Evolutionary conservation across 1,139 yeast species (phyloP).

Genomic region (Pichia sp.): DNA sequence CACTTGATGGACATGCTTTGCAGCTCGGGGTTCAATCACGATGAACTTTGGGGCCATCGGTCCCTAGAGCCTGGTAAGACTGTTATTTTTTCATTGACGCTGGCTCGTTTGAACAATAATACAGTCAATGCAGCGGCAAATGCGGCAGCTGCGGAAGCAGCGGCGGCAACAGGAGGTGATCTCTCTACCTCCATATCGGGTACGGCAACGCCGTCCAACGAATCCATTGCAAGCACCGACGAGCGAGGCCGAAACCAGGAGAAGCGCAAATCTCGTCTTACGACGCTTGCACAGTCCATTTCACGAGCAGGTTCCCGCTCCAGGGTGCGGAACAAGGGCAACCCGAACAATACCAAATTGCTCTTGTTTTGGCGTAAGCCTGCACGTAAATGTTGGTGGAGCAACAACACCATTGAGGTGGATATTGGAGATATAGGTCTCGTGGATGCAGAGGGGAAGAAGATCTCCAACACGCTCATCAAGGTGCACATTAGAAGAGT

Average conservation of each 20-base stretch:
- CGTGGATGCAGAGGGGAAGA: constrained; percentile 18
- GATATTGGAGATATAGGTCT: constrained; percentile 32
- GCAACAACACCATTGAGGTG: constrained; percentile 53
- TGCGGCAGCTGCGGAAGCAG: constrained; percentile 21
- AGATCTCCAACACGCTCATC: constrained; percentile 25
- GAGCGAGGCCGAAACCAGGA: constrained; percentile 13
- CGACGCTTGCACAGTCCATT: constrained; percentile 37
- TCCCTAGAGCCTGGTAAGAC: constrained; percentile 81
- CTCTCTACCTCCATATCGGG: constrained; percentile 35
- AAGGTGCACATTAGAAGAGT: constrained; percentile 72
- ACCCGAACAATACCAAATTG: constrained; percentile 59
- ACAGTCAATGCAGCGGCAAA: constrained; percentile 15
- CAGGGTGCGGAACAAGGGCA: constrained; percentile 29
- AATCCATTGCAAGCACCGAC: constrained; percentile 9
- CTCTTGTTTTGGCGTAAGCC: constrained; percentile 96
- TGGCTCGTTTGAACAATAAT: constrained; percentile 53
- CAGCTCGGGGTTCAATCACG: constrained; percentile 69
- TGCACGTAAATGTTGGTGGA: constrained; percentile 99
- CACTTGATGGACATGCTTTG: constrained; percentile 94
- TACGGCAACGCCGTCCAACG: constrained; percentile 18
- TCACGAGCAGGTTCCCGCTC: constrained; percentile 46
- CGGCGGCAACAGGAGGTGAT: constrained; percentile 39
- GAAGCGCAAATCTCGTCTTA: constrained; percentile 30
- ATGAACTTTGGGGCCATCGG: constrained; percentile 82
- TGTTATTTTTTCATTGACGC: constrained; percentile 75